phyloP scores from a whole-genome alignment of 208 protist genomes.

The Naegleria gruberi region DNA sequence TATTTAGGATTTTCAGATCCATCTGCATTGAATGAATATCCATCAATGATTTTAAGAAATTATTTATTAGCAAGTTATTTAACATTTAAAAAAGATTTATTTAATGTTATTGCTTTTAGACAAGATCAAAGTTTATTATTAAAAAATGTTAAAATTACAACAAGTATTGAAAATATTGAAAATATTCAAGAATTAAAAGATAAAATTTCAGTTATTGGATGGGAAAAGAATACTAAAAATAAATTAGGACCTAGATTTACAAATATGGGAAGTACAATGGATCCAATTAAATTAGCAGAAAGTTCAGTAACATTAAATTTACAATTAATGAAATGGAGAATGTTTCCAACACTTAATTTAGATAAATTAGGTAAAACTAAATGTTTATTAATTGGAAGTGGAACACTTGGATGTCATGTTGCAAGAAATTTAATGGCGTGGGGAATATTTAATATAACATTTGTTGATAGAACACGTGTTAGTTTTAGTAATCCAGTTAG shows the following conservation, averaged over 20 bases:
- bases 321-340: constrained; percentile 93
- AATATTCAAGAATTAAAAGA: neutral
- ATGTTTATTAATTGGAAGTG: constrained; percentile 88
- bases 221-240: constrained; percentile 58
- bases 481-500: constrained; percentile 90
- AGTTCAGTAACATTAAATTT: constrained; percentile 76
- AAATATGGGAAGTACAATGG: constrained; percentile 69
- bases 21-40: constrained; percentile 25
- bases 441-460: constrained; percentile 87
- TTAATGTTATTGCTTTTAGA: constrained; percentile 32
- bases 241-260: constrained; percentile 47
- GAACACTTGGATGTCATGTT: constrained; percentile 96
- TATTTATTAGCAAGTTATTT: constrained; percentile 35
- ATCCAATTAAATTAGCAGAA: constrained; percentile 59
- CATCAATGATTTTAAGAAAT: constrained; percentile 58
- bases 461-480: constrained; percentile 89
- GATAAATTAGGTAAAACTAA: constrained; percentile 63
- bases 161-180: neutral
- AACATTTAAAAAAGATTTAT: neutral
- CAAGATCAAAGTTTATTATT: neutral
- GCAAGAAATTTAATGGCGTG: constrained; percentile 86
- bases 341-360: constrained; percentile 81
- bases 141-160: neutral
- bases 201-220: constrained; percentile 45
- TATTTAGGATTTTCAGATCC: constrained; percentile 49